Evolutionary conservation across 345 rosid species (phyloP), one percentile per base, ranked within the genome.

Genomic region (Rhodamnia rubescens): DNA sequence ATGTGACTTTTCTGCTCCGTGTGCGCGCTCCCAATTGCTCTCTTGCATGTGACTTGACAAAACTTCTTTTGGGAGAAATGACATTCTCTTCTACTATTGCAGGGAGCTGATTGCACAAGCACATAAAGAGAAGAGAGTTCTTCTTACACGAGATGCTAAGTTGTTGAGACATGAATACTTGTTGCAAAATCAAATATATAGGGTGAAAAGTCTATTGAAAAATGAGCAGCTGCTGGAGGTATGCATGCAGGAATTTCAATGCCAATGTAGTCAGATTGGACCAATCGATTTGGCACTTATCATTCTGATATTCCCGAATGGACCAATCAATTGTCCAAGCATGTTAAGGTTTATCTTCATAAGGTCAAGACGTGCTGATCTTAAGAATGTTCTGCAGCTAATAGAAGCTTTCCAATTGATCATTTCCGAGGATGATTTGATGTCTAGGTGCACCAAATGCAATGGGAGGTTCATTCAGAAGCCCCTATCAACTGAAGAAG

Each of bases 381-480:
- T 22, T 53, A 20, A 80, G 61, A 52, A 52, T 75, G 42, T 82
- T 88, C 88, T 82, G 86, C 90, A 97, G 98, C 95, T 94, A 87
- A 94, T 97, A 82, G 92, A 93, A 84, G 90, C 90, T 47, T 97
- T 97, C 87, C 84, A 93, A 69, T 88, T 97, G 85, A 88, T 93
- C 88, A 95, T 97, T 80, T 92, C 88, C 7, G 96, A 94, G 90
- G 92, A 92, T 90, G 93, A 90, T 85, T 89, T 97, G 88, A 95
- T 97, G 98, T 93, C 99, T 26, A 93, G 99, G 89, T 95, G 98
- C 91, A 94, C 96, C 42, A 97, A 95, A 89, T 97, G 99, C 93
- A 95, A 97, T 22, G 98, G 99, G 85, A 94, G 90, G 88, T 97
- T 95, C 86, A 92, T 95, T 85, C 98, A 95, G 89, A 95, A 93